Conservation (phyloP, 257 asterid species). For the Capsicum baccatum region DNA sequence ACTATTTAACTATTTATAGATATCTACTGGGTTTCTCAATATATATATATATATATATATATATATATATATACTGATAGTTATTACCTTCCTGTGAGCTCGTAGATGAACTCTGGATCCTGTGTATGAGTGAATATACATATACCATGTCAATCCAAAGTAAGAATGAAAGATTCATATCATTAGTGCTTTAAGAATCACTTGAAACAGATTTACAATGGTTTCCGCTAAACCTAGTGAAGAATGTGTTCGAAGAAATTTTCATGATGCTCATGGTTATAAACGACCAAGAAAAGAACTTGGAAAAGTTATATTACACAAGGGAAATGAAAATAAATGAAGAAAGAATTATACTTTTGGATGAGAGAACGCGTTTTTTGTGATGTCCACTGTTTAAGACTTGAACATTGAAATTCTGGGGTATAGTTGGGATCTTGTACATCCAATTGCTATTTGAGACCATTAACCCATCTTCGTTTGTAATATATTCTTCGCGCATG, state of each 20-base stretch:
- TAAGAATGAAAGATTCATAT: too few relatives aligned
- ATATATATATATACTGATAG: too few relatives aligned
- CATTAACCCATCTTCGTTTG: constrained; percentile 56
- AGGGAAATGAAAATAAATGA: neutral
- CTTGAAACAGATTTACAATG: too few relatives aligned
- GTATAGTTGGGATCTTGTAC: constrained; percentile 81
- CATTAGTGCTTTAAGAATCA: too few relatives aligned
- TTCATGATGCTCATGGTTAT: neutral
- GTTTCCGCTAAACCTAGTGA: too few relatives aligned
- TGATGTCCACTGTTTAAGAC: constrained; percentile 68
- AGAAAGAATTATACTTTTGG: constrained; percentile 57
- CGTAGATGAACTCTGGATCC: too few relatives aligned
- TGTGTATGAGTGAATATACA: too few relatives aligned
- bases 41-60: too few relatives aligned
- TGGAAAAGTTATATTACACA: neutral
- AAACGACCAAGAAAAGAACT: neutral
- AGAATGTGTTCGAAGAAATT: neutral
- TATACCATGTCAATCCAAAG: too few relatives aligned
- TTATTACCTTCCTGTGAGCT: too few relatives aligned
- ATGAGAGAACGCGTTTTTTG: constrained; percentile 66
- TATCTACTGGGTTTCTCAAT: too few relatives aligned
- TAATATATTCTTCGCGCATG: constrained; percentile 79
- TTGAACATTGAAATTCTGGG: constrained; percentile 62
- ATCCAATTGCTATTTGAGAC: constrained; percentile 70
- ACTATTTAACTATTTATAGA: too few relatives aligned